Base-by-base conservation (phyloP, 2,329 filamentous ascomycete genomes). In the Neopestalotiopsis rosae region DNA sequence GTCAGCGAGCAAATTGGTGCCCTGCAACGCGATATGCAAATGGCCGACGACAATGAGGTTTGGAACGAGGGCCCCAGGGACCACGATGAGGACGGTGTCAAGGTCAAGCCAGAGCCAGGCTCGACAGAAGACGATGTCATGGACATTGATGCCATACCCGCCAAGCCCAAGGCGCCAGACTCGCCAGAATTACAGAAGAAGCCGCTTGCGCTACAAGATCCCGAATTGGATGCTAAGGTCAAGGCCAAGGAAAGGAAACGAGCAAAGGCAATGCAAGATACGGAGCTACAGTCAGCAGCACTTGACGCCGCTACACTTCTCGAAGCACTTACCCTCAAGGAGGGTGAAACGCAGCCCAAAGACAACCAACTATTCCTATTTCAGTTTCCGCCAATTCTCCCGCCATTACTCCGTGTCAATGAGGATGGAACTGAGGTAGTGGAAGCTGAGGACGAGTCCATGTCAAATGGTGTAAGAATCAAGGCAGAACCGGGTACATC, bases 361-460 rank as follows among this genome's bases (percentile, higher is more conserved):
- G 87, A 90, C 61, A 88, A 89, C 28, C 84, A 87, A 49, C 77
- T 91, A 66, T 91, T 90, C 71, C 82, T 91, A 64, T 91, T 91
- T 79, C 89, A 91, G 73, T 87, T 91, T 72, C 89, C 89, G 56
- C 88, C 88, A 5, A 80, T 90, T 4, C 82, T 91, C 12, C 89
- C 89, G 7, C 86, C 87, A 0, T 80, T 91, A n/a, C 68, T 61
- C n/a, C 76, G 72, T n/a, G 65, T 68, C 9, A 66, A 71, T 4
- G 68, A 69, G 9, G 65, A 65, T 69, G 81, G 77, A 70, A 76
- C 71, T 68, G 65, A 67, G 20, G 69, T 74, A 13, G 71, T 75
- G 30, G 74, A 75, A 28, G 71, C 76, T 38, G 70, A 72, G 65
- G 79, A 79, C 38, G 75, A 66, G 20, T 38, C 66, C 57, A 24